phyloP scores from a whole-genome alignment of 208 protist genomes.

The Blastocrithidia nonstop region DNA sequence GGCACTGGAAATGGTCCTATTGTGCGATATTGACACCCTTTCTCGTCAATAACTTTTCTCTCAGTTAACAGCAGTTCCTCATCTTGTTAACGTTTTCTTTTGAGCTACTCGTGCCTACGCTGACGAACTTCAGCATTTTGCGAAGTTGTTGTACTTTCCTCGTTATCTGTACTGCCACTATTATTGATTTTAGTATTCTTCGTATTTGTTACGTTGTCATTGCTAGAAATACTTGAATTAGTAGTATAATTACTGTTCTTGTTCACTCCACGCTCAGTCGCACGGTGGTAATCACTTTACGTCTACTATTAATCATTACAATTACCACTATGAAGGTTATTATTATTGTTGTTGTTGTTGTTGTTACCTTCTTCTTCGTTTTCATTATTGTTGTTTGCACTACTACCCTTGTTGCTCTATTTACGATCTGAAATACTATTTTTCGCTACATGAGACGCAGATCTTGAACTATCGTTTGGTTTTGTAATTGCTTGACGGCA shows the following conservation, averaged over 20 bases:
- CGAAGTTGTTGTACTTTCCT: conserved; percentile 29
- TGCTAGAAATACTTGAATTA: no score
- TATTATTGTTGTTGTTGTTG: conserved; percentile 30
- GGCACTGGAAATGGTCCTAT: conserved; percentile 60
- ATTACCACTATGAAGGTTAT: conserved; percentile 34
- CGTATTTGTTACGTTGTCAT: not conserved
- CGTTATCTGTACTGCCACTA: conserved; percentile 28
- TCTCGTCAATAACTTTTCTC: conserved; percentile 75
- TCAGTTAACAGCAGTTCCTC: conserved; percentile 80
- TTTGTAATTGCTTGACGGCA: no score
- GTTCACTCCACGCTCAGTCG: no score
- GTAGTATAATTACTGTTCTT: no score
- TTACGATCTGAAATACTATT: no score
- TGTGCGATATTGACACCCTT: conserved; percentile 47
- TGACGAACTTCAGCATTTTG: conserved; percentile 38
- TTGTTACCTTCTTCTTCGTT: no score
- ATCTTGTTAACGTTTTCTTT: conserved; percentile 60
- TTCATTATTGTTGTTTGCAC: no score
- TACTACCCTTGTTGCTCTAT: no score
- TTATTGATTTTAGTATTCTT: not conserved
- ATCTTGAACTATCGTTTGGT: no score
- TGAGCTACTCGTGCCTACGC: conserved; percentile 57
- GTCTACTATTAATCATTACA: no score
- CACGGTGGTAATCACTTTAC: no score
- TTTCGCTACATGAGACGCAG: no score